These are phyloP conservation scores for Spathaspora sp. DNA, from an alignment of 805 yeast species.

Conservation along the genomic window DNA sequence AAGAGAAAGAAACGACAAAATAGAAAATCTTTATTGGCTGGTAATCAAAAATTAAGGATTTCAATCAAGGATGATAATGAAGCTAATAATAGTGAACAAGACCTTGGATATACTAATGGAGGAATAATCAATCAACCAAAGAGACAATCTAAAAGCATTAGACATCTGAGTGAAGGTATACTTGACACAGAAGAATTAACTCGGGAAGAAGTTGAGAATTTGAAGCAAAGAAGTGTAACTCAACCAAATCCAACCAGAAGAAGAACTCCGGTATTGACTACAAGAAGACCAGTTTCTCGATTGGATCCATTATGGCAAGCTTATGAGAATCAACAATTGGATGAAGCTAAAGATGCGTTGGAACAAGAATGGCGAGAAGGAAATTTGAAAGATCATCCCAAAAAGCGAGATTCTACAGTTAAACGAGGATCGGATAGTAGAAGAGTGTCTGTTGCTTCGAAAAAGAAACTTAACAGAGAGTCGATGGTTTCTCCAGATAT, in stretches of 20 bases:
- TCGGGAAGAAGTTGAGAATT: constrained; percentile 39
- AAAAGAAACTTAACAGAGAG: constrained; percentile 22
- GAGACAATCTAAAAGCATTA: constrained; percentile 30
- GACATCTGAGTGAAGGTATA: constrained; percentile 36
- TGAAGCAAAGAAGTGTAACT: constrained; percentile 46
- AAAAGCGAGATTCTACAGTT: neutral
- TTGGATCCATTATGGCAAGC: constrained; percentile 55
- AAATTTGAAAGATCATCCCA: neutral
- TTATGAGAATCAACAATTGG: constrained; percentile 46
- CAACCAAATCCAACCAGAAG: constrained; percentile 33
- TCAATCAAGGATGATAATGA: constrained; percentile 30
- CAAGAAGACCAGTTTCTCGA: constrained; percentile 54
- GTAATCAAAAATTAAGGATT: constrained; percentile 34
- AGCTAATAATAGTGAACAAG: constrained; percentile 23
- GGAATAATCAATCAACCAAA: constrained; percentile 32
- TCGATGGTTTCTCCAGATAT: constrained; percentile 30
- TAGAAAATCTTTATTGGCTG: constrained; percentile 36
- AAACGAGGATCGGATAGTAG: neutral
- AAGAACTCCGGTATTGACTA: constrained; percentile 31
- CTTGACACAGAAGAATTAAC: constrained; percentile 34
- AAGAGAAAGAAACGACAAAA: constrained; percentile 41
- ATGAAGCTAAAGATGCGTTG: constrained; percentile 40
- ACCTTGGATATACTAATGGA: constrained; percentile 19
- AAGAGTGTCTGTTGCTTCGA: neutral
- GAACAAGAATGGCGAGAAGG: constrained; percentile 14